A percentile compares a stretch with the other conserved stretches of the same genome.
Conservation (phyloP, 768 basidiomycete species). For the Psilocybe cubensis region DNA sequence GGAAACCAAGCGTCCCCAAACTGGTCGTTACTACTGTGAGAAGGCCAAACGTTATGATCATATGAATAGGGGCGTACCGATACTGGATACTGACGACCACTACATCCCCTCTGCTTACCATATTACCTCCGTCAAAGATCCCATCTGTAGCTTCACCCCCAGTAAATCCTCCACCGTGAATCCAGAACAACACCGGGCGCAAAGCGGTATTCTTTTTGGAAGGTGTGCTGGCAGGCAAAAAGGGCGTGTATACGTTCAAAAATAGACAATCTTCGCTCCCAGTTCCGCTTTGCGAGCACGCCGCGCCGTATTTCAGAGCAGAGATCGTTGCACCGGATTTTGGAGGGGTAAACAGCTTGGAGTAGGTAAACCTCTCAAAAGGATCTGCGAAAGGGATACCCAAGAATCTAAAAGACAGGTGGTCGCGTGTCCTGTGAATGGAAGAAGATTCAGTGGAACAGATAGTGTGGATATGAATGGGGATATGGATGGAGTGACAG, state of each 20-base stretch:
- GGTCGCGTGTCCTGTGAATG: conserved; percentile 44
- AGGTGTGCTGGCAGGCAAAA: conserved; percentile 24
- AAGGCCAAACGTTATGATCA: conserved; percentile 31
- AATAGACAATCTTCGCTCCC: conserved; percentile 49
- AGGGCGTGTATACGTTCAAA: conserved; percentile 49
- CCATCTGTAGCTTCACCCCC: conserved; percentile 41
- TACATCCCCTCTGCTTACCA: conserved; percentile 45
- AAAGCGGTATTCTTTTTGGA: conserved; percentile 17
- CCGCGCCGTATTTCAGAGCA: conserved; percentile 35
- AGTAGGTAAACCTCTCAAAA: conserved; percentile 47
- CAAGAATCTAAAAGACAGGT: conserved; percentile 52
- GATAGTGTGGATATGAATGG: background rate
- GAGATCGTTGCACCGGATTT: conserved; percentile 27
- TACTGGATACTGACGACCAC: conserved; percentile 46
- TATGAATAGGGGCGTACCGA: conserved; percentile 34
- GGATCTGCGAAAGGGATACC: conserved; percentile 54
- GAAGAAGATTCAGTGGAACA: background rate
- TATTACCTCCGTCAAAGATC: conserved; percentile 46
- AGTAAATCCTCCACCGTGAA: conserved; percentile 52
- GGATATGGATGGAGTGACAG: background rate
- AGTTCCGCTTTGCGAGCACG: conserved; percentile 31
- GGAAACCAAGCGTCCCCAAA: conserved; percentile 45
- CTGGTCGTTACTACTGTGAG: conserved; percentile 29
- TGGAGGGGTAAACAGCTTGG: conserved; percentile 30
- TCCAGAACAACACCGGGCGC: conserved; percentile 54